Evolutionary conservation across 768 basidiomycete species (phyloP).

Genomic region (Chalciporus piperatus): DNA sequence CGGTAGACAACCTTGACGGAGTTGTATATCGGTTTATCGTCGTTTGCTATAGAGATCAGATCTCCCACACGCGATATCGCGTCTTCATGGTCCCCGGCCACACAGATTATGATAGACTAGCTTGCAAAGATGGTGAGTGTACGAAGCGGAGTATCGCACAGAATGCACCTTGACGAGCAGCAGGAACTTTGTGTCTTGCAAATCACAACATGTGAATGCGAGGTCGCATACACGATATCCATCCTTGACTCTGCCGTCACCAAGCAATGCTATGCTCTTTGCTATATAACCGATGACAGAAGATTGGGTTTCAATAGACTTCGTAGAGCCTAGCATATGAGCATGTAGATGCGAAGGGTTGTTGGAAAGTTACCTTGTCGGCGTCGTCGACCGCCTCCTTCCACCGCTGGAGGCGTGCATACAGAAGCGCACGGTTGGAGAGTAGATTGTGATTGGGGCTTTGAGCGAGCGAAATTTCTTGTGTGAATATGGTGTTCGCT

Average conservation of each 20-base stretch:
- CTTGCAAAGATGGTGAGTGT: no score
- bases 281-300: slow-evolving; percentile 17
- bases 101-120: background rate
- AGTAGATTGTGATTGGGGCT: background rate
- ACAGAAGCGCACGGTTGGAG: slow-evolving; percentile 12
- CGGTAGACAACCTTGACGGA: background rate
- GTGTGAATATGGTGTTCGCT: no score
- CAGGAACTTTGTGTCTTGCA: slow-evolving; percentile 8
- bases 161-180: slow-evolving; percentile 12
- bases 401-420: slow-evolving; percentile 8
- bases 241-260: slow-evolving; percentile 11
- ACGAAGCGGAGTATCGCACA: no score
- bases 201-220: slow-evolving; percentile 4
- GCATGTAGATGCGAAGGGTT: no score
- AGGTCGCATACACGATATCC: slow-evolving; percentile 19
- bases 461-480: no score
- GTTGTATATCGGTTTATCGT: background rate
- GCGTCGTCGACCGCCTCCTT: slow-evolving; percentile 7
- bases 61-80: slow-evolving; percentile 9
- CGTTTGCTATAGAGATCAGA: background rate
- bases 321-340: no score
- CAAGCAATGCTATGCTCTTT: slow-evolving; percentile 11
- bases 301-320: slow-evolving; percentile 5
- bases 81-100: background rate
- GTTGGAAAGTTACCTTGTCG: background rate